A percentile compares a stretch with the other conserved stretches of the same genome.
These are phyloP conservation scores for Pseudofabraea citricarpa DNA, from an alignment of 2,329 filamentous ascomycete genomes.

Conservation along the genomic window DNA sequence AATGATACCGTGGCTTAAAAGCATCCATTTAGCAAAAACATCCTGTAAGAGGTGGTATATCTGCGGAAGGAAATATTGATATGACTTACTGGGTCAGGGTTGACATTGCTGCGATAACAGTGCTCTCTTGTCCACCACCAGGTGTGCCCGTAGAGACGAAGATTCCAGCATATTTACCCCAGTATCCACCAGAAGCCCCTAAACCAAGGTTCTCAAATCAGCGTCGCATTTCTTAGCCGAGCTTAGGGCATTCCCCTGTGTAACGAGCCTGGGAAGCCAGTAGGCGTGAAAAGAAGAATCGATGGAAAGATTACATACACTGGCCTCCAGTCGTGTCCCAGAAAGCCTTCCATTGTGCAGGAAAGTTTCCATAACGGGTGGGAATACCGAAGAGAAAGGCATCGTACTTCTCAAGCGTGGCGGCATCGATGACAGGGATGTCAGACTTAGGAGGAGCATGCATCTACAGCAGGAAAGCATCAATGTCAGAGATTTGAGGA, in stretches of 20 bases:
- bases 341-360: slow-evolving; percentile 86
- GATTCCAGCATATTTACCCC: slow-evolving; percentile 84
- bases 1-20: slow-evolving; percentile 93
- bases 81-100: slow-evolving; percentile 86
- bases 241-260: too few relatives aligned
- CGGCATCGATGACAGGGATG: slow-evolving; percentile 57
- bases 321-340: slow-evolving; percentile 84
- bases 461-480: slow-evolving; percentile 55
- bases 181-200: slow-evolving; percentile 71
- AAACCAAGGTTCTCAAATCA: too few relatives aligned
- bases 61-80: too few relatives aligned
- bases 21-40: too few relatives aligned
- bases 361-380: slow-evolving; percentile 95
- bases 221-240: too few relatives aligned
- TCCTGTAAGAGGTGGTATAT: too few relatives aligned
- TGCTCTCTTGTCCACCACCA: slow-evolving; percentile 92
- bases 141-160: slow-evolving; percentile 83
- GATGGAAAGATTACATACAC: too few relatives aligned
- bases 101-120: slow-evolving; percentile 73
- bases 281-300: too few relatives aligned
- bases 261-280: too few relatives aligned
- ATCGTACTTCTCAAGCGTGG: slow-evolving; percentile 69
- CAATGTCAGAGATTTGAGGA: not conserved
- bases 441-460: slow-evolving; percentile 74
- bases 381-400: slow-evolving; percentile 91